phyloP scores from a whole-genome alignment of 1,284 basidiomycete genomes.

The Tremellales sp. region DNA sequence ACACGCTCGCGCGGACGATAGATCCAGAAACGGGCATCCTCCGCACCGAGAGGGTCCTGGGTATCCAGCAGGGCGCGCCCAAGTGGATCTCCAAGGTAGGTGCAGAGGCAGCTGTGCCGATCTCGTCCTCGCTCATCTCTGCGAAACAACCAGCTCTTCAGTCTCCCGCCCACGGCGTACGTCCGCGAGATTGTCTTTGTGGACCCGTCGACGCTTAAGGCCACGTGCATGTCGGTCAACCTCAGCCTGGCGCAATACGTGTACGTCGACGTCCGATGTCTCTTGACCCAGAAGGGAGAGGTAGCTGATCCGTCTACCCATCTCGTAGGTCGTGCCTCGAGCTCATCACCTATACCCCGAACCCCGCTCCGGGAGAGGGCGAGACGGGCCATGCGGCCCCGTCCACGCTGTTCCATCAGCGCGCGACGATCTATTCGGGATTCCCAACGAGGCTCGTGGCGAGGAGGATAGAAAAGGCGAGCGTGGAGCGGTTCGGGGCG shows the following conservation, averaged over 20 bases:
- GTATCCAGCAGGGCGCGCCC: slow-evolving; percentile 48
- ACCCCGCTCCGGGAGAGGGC: slow-evolving; percentile 23
- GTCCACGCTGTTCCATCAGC: slow-evolving; percentile 36
- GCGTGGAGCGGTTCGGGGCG: slow-evolving; percentile 77
- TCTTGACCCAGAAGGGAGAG: background rate
- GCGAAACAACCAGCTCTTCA: slow-evolving; percentile 30
- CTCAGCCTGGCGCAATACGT: slow-evolving; percentile 73
- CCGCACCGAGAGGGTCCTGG: slow-evolving; percentile 58
- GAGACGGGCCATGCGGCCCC: slow-evolving; percentile 9
- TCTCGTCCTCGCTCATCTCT: background rate
- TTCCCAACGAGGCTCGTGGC: slow-evolving; percentile 72
- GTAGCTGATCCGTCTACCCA: background rate
- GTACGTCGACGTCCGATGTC: slow-evolving; percentile 25
- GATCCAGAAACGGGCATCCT: slow-evolving; percentile 80
- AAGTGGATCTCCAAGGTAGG: slow-evolving; percentile 49
- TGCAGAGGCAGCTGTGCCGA: background rate
- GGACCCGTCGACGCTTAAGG: slow-evolving; percentile 62
- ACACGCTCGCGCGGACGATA: slow-evolving; percentile 77
- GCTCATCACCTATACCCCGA: slow-evolving; percentile 77
- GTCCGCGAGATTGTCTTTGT: slow-evolving; percentile 90
- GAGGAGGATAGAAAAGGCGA: slow-evolving; percentile 73
- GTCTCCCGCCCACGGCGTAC: slow-evolving; percentile 71
- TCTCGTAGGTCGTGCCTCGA: slow-evolving; percentile 57
- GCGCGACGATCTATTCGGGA: slow-evolving; percentile 51
- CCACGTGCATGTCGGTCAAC: slow-evolving; percentile 81